Evolutionary conservation across 2,329 filamentous ascomycete species (phyloP).

Genomic region (Epichloe hybrida): DNA sequence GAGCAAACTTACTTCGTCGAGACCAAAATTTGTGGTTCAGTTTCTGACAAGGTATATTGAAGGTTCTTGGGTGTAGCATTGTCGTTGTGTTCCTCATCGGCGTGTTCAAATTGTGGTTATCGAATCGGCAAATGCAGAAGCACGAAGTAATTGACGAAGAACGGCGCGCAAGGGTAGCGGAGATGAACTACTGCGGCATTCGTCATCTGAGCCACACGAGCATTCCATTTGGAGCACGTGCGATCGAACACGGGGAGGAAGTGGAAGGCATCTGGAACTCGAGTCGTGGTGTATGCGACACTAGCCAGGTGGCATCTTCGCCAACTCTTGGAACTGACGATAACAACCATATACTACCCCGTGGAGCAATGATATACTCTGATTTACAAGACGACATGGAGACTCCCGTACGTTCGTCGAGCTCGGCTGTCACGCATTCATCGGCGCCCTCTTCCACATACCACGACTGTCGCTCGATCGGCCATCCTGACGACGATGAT

Average conservation of each 20-base stretch:
- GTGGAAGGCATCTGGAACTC: conserved; percentile 77
- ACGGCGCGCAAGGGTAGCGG: conserved; percentile 38
- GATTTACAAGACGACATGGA: background rate
- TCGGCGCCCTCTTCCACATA: background rate
- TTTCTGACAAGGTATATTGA: background rate
- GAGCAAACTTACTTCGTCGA: conserved; percentile 25
- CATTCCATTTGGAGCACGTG: conserved; percentile 75
- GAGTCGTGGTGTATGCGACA: conserved; percentile 28
- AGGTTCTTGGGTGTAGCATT: conserved; percentile 65
- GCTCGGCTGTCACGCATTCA: background rate
- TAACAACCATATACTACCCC: background rate
- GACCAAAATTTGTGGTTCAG: too few species aligned
- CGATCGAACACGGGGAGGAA: conserved; percentile 69
- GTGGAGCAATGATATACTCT: background rate
- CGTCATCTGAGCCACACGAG: conserved; percentile 31
- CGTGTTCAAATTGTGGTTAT: conserved; percentile 52
- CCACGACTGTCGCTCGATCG: background rate
- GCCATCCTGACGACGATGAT: background rate
- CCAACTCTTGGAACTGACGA: conserved; percentile 10
- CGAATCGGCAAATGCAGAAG: conserved; percentile 39
- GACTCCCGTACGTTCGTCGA: background rate
- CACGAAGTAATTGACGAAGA: conserved; percentile 54
- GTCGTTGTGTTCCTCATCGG: conserved; percentile 55
- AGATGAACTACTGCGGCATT: conserved; percentile 43
- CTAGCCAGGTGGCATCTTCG: conserved; percentile 12